Conservation (phyloP, 805 yeast species). For the Ogataea neopini region DNA sequence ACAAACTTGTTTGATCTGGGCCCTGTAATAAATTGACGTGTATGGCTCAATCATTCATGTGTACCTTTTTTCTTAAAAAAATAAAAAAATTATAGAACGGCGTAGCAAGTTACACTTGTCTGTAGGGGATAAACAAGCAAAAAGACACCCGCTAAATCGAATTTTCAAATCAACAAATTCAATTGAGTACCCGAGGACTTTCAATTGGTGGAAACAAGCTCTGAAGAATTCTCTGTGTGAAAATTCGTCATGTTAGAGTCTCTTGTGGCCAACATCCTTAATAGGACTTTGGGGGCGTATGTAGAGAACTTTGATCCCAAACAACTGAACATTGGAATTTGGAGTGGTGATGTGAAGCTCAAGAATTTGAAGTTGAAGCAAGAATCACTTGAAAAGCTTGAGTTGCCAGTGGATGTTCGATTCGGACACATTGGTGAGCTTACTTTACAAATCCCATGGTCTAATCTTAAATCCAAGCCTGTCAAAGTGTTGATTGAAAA, state of each 20-base stretch:
- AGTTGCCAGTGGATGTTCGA: constrained; percentile 82
- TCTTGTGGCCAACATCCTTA: constrained; percentile 61
- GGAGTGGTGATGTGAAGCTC: constrained; percentile 95
- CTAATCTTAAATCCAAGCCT: constrained; percentile 88
- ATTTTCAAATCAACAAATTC: background rate
- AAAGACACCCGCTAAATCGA: background rate
- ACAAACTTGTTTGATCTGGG: background rate
- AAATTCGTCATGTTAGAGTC: constrained; percentile 14
- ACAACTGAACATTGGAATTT: constrained; percentile 91
- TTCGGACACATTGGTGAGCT: constrained; percentile 90
- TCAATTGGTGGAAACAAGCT: background rate
- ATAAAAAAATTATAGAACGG: background rate
- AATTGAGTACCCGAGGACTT: background rate
- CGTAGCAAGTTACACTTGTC: background rate
- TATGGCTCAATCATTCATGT: background rate
- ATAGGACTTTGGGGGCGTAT: constrained; percentile 66
- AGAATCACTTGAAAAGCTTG: constrained; percentile 85
- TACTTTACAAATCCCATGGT: constrained; percentile 94
- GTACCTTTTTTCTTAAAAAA: background rate
- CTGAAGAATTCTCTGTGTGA: background rate
- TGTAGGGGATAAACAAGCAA: background rate
- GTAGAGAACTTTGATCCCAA: constrained; percentile 95
- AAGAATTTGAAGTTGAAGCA: constrained; percentile 75
- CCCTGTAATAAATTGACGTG: background rate
- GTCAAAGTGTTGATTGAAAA: constrained; percentile 86